These are phyloP conservation scores for Plectosphaerella sp. DNA, from an alignment of 2,329 filamentous ascomycete species.

Conservation along the genomic window DNA sequence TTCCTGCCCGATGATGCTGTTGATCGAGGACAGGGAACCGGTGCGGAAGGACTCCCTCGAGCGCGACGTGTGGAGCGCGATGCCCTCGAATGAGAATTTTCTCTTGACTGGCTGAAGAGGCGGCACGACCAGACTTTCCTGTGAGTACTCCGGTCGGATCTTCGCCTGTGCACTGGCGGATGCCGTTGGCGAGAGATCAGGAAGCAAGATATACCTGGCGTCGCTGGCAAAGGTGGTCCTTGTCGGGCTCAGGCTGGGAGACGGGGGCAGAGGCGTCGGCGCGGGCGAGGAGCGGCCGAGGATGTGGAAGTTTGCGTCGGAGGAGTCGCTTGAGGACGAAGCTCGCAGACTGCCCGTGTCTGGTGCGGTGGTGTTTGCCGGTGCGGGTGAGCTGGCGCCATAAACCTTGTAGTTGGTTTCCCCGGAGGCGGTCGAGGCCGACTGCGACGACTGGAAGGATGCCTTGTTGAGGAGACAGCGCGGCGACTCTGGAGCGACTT, in stretches of 20 bases:
- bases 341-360: constrained; percentile 36
- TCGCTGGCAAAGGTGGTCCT: constrained; percentile 30
- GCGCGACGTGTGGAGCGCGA: constrained; percentile 43
- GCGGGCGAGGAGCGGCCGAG: constrained; percentile 44
- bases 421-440: constrained; percentile 37
- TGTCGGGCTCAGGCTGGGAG: constrained; percentile 27
- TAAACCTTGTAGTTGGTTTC: constrained; percentile 52
- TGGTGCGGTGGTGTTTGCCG: constrained; percentile 27
- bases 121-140: constrained; percentile 55
- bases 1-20: constrained; percentile 48
- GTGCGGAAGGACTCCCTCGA: constrained; percentile 50
- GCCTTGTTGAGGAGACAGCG: constrained; percentile 14
- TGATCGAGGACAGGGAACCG: constrained; percentile 52
- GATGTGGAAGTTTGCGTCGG: constrained; percentile 43
- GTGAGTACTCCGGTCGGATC: constrained; percentile 46
- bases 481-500: not conserved
- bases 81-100: constrained; percentile 43
- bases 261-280: constrained; percentile 25
- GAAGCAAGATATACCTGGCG: constrained; percentile 51
- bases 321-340: constrained; percentile 20
- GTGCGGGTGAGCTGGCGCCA: constrained; percentile 38
- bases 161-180: constrained; percentile 26
- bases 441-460: constrained; percentile 21
- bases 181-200: constrained; percentile 31
- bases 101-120: constrained; percentile 46